These are phyloP conservation scores for Ceratocystis colombiana DNA, from an alignment of 2,329 filamentous ascomycete species.

Conservation along the genomic window DNA sequence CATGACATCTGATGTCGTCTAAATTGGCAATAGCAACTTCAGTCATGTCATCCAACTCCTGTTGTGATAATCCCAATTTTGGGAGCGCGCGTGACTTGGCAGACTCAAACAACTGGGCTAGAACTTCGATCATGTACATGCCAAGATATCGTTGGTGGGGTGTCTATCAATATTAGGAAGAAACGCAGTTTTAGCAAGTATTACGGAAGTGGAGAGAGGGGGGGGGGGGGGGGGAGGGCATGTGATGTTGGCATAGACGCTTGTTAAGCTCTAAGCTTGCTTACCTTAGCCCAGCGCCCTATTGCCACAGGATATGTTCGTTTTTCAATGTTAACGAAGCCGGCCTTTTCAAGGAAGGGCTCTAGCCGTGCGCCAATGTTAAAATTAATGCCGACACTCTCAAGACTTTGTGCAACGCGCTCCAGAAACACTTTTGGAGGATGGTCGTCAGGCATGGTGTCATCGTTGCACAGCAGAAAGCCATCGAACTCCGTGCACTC, in stretches of 20 bases:
- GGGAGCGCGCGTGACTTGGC: slow-evolving; percentile 38
- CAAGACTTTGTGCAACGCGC: slow-evolving; percentile 31
- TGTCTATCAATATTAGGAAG: neutral
- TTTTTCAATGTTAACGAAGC: slow-evolving; percentile 38
- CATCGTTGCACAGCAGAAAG: slow-evolving; percentile 37
- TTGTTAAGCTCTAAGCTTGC: slow-evolving; percentile 18
- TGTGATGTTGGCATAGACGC: neutral
- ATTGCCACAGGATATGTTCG: slow-evolving; percentile 37
- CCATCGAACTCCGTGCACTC: slow-evolving; percentile 42
- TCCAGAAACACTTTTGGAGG: slow-evolving; percentile 33
- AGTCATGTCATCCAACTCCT: slow-evolving; percentile 28
- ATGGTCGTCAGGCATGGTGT: slow-evolving; percentile 37
- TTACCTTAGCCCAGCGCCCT: slow-evolving; percentile 38
- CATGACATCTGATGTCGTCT: slow-evolving; percentile 34
- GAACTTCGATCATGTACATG: slow-evolving; percentile 37
- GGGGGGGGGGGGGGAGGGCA: neutral
- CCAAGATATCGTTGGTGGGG: slow-evolving; percentile 35
- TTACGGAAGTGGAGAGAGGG: neutral
- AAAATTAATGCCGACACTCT: slow-evolving; percentile 35
- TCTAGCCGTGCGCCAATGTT: slow-evolving; percentile 33
- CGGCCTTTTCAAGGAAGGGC: slow-evolving; percentile 34
- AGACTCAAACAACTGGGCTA: slow-evolving; percentile 35
- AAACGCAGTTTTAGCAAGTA: neutral
- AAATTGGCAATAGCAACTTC: slow-evolving; percentile 33
- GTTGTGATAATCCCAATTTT: slow-evolving; percentile 32